Percentiles rank a stretch among this genome's conserved stretches.
Evolutionary conservation across 2,329 filamentous ascomycete species (phyloP).

Genomic region (Fusarium fracticaudum): DNA sequence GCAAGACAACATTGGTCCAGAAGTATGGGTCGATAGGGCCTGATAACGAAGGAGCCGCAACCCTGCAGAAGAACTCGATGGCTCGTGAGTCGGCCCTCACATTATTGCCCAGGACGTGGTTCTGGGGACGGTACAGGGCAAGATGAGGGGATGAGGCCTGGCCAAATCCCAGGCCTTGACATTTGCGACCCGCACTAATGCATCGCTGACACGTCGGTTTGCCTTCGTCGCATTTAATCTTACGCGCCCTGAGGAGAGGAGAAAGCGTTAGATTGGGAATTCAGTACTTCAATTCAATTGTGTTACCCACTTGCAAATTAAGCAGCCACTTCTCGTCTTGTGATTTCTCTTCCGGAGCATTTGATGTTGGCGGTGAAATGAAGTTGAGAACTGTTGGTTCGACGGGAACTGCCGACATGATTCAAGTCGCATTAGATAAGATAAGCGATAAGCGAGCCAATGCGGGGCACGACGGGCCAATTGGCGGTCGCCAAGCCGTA

Average conservation of each 20-base stretch:
- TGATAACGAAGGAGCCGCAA: conserved; percentile 22
- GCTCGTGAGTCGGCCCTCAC: background rate
- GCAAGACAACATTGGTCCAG: conserved; percentile 30
- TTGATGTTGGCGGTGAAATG: background rate
- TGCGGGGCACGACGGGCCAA: background rate
- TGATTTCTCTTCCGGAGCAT: conserved; percentile 16
- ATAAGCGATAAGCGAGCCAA: background rate
- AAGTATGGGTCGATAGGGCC: conserved; percentile 29
- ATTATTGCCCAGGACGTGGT: background rate
- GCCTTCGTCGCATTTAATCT: conserved; percentile 8
- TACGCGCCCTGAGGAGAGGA: background rate
- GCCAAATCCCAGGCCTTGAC: background rate
- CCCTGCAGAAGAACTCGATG: conserved; percentile 24
- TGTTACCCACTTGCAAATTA: conserved; percentile 1
- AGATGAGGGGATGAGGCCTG: background rate
- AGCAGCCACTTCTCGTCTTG: conserved; percentile 14
- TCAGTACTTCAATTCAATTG: fast-evolving
- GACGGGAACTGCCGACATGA: background rate
- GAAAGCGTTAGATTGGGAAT: background rate
- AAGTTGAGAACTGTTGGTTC: background rate
- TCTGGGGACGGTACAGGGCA: background rate
- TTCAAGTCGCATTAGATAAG: background rate
- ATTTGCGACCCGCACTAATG: background rate
- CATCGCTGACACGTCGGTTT: conserved; percentile 9
- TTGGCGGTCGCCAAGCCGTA: background rate